A percentile compares a stretch with the other conserved stretches of the same genome.
Evolutionary conservation across 208 protist species (phyloP).

Genomic region (Leishmania arabica): DNA sequence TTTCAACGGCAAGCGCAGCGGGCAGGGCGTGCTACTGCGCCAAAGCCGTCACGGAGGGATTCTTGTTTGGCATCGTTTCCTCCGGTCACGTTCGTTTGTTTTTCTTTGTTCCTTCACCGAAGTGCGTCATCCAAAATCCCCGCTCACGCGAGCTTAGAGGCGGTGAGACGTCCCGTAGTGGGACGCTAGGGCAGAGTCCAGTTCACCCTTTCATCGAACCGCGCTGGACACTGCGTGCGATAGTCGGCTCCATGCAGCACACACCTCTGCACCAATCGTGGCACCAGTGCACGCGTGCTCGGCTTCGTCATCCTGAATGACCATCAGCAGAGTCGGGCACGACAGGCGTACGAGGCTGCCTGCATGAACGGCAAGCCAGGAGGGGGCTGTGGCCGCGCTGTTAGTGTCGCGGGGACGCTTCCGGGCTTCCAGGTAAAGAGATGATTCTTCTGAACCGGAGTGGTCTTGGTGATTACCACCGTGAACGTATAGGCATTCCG

Average conservation of each 20-base stretch:
- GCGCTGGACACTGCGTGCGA: not conserved
- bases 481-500: slow-evolving; percentile 33
- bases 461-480: slow-evolving; percentile 28
- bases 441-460: not conserved
- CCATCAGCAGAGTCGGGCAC: slow-evolving; percentile 40
- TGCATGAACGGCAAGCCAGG: not conserved
- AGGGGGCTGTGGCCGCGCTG: not conserved
- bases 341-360: slow-evolving; percentile 30
- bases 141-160: not conserved
- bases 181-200: not conserved
- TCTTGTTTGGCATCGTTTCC: not conserved
- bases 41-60: not conserved
- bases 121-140: not conserved
- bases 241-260: slow-evolving; percentile 13
- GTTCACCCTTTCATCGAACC: not conserved
- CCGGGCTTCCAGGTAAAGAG: not conserved
- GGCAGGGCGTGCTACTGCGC: not conserved
- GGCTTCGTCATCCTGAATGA: slow-evolving; percentile 38
- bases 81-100: not conserved
- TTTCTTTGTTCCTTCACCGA: not conserved
- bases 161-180: not conserved
- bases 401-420: slow-evolving; percentile 5
- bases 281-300: slow-evolving; percentile 21
- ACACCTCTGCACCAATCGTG: slow-evolving; percentile 5
- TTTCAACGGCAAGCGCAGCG: not conserved